Conservation (phyloP, 257 asterid species). For the Galeopsis tetrahit region DNA sequence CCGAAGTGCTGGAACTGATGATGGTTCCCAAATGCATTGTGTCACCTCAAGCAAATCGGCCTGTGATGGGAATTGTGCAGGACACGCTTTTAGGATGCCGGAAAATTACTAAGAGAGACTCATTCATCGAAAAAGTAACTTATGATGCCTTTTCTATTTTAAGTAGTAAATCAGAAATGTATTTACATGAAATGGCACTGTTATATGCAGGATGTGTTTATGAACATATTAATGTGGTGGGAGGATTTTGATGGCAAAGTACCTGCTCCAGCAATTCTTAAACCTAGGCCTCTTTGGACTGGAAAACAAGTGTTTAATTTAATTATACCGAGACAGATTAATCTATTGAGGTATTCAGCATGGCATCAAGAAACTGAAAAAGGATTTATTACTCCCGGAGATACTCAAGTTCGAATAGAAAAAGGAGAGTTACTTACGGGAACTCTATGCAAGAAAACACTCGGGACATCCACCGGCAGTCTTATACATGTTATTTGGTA, state of each 20-base stretch:
- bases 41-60: slow-evolving; percentile 96
- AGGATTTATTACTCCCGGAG: slow-evolving; percentile 95
- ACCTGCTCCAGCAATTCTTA: slow-evolving; percentile 95
- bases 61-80: slow-evolving; percentile 99
- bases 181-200: slow-evolving; percentile 22
- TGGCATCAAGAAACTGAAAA: slow-evolving; percentile 92
- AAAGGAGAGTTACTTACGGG: slow-evolving; percentile 96
- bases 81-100: slow-evolving; percentile 98
- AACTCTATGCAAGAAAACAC: slow-evolving; percentile 96
- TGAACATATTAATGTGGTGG: slow-evolving; percentile 99
- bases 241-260: slow-evolving; percentile 99
- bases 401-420: slow-evolving; percentile 94
- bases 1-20: slow-evolving; percentile 97
- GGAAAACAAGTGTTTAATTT: slow-evolving; percentile 97
- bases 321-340: slow-evolving; percentile 92
- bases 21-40: slow-evolving; percentile 98
- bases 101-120: slow-evolving; percentile 91
- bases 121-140: slow-evolving; percentile 94
- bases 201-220: slow-evolving; percentile 84
- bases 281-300: slow-evolving; percentile 99
- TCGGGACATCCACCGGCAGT: slow-evolving; percentile 97
- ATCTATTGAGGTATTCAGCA: slow-evolving; percentile 83
- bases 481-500: slow-evolving; percentile 98
- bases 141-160: neutral
- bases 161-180: neutral